Evolutionary conservation across 768 basidiomycete genomes (phyloP).

Genomic region (Collybiopsis luxurians): DNA sequence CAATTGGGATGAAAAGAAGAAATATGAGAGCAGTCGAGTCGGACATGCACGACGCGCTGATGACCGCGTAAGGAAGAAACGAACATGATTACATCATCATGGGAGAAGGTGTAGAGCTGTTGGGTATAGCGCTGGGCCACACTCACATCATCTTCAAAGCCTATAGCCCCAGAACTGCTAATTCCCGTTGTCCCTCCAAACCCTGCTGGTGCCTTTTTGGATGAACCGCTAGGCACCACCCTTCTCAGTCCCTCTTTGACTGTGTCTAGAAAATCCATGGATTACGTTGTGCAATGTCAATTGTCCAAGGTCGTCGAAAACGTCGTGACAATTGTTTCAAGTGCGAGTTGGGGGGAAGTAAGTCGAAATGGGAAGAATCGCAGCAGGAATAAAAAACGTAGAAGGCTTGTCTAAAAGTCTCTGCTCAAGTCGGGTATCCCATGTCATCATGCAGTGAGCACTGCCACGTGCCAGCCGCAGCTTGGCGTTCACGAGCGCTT

Average conservation of each 20-base stretch:
- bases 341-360: background rate
- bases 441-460: no score
- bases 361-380: conserved; percentile 2
- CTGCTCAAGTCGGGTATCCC: no score
- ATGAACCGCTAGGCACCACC: conserved; percentile 46
- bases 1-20: conserved; percentile 61
- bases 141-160: conserved; percentile 75
- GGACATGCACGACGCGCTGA: conserved; percentile 24
- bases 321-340: no score
- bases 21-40: conserved; percentile 51
- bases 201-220: conserved; percentile 31
- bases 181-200: conserved; percentile 47
- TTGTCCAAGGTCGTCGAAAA: no score
- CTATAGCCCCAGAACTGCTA: conserved; percentile 49
- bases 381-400: background rate
- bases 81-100: conserved; percentile 47
- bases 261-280: conserved; percentile 58
- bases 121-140: conserved; percentile 1
- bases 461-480: no score
- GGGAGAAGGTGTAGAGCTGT: conserved; percentile 7
- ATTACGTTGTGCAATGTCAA: background rate
- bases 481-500: no score
- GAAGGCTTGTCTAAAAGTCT: no score
- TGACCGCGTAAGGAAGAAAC: conserved; percentile 30
- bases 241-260: conserved; percentile 50